Evolutionary conservation across 139 green algal species (phyloP), one percentile per base, ranked within the genome.

Genomic region (Closterium sp.): DNA sequence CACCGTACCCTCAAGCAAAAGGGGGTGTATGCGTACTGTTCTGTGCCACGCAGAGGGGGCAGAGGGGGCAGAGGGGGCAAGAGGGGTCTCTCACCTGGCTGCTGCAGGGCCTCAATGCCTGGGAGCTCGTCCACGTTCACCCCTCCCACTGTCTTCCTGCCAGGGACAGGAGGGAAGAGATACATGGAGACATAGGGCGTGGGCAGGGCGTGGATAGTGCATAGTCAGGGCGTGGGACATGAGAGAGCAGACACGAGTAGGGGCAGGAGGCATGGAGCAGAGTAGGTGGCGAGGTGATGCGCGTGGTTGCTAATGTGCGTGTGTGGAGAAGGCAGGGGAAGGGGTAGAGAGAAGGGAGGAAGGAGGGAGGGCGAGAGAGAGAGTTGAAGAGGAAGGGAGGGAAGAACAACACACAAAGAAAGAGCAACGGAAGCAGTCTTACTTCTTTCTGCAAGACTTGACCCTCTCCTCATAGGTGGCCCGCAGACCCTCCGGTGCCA

Each of bases 401-500:
- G 25, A 33, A 86, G 83, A 32, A 28, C 30, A 33, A 86, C 83
- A 86, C 23, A 85, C 30, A 34, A 28, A 32, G 12, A 86, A 86
- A 2, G 21, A 34, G 83, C 19, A 19, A 12, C 38, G 25, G 55
- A 76, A 28, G 12, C 16, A 55, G 55, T 16, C 55, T 76, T 19
- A 76, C 55, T 76, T 86, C 83, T 86, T 86, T 9, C 83, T 32
- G 16, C 8, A 10, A 23, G 83, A 21, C 83, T 86, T 86, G 19
- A 86, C 30, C 34, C 34, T 81, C 21, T 81, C 89, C 38, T 92
- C 89, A 32, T 85, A 92, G 64, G 12, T 38, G 12, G 36, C 83
- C 43, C 43, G 84, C 25, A 90, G 84, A 31, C 96, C 95, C 12
- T 88, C 88, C 2, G 94, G 84, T n/a, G 95, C 95, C 36, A 84